These are phyloP conservation scores for Fusarium marasasianum DNA, from an alignment of 2,329 filamentous ascomycete species.

Conservation along the genomic window DNA sequence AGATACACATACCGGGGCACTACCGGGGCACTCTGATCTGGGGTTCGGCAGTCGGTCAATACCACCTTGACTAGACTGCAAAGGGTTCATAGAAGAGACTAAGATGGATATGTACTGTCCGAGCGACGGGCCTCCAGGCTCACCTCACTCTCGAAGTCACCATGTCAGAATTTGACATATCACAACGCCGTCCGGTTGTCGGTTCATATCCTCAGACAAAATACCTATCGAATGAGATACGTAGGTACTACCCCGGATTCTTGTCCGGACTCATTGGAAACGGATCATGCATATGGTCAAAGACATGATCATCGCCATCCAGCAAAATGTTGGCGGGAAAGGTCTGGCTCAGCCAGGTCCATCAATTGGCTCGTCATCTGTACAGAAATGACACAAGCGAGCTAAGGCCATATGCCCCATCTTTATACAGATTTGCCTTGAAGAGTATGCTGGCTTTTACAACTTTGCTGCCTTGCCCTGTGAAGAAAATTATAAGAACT, in stretches of 20 bases:
- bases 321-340: neutral
- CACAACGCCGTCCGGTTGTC: neutral
- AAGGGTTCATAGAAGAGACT: neutral
- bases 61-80: neutral
- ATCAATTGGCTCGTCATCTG: neutral
- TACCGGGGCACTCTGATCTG: neutral
- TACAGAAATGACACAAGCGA: neutral
- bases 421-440: neutral
- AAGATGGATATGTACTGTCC: neutral
- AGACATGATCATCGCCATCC: neutral
- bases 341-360: neutral
- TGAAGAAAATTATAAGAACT: neutral
- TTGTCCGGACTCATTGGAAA: too few relatives aligned
- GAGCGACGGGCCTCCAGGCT: too few relatives aligned
- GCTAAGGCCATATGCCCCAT: neutral
- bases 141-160: neutral
- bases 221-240: neutral
- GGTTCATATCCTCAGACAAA: neutral
- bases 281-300: neutral
- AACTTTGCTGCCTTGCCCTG: neutral
- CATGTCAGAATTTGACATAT: accelerated
- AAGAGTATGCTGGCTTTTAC: neutral
- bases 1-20: neutral
- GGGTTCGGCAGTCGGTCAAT: neutral
- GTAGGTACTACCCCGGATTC: neutral